A percentile compares a stretch with the other conserved stretches of the same genome.
phyloP scores from a whole-genome alignment of 163 green algal species.

The Volvox carteri region DNA sequence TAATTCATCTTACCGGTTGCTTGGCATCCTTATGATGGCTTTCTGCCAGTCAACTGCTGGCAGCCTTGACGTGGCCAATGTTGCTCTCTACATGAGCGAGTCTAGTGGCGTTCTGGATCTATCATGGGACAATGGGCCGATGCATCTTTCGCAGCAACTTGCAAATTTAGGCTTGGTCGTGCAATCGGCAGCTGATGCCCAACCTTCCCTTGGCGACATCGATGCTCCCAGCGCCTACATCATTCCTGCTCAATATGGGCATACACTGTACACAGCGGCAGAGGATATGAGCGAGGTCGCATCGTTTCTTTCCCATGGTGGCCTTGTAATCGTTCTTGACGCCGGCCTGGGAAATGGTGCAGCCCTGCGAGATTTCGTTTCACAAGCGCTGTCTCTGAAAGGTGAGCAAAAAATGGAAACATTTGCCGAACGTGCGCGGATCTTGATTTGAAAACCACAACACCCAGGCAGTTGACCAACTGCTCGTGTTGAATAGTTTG shows the following conservation, averaged over 20 bases:
- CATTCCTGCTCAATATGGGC: conserved; percentile 19
- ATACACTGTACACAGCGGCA: neutral
- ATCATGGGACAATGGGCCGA: neutral
- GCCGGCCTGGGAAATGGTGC: neutral
- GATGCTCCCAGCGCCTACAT: neutral
- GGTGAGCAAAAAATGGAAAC: no score
- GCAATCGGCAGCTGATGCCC: neutral
- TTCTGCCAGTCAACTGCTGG: neutral
- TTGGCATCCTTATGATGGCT: neutral
- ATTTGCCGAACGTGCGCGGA: no score
- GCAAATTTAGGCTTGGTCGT: neutral
- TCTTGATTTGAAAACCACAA: no score
- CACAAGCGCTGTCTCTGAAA: neutral
- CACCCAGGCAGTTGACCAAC: no score
- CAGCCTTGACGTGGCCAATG: neutral
- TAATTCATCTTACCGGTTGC: neutral
- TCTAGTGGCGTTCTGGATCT: neutral
- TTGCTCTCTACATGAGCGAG: conserved; percentile 33
- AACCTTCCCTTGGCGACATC: neutral
- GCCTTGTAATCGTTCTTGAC: conserved; percentile 27
- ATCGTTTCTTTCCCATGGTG: neutral
- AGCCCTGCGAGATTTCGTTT: neutral
- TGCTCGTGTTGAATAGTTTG: no score
- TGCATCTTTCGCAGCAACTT: neutral
- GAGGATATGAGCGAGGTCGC: conserved; percentile 28